Percentiles rank a stretch among this genome's conserved stretches.
Evolutionary conservation across 495 filamentous ascomycete genomes (phyloP).

Genomic region (Cryomyces minteri): DNA sequence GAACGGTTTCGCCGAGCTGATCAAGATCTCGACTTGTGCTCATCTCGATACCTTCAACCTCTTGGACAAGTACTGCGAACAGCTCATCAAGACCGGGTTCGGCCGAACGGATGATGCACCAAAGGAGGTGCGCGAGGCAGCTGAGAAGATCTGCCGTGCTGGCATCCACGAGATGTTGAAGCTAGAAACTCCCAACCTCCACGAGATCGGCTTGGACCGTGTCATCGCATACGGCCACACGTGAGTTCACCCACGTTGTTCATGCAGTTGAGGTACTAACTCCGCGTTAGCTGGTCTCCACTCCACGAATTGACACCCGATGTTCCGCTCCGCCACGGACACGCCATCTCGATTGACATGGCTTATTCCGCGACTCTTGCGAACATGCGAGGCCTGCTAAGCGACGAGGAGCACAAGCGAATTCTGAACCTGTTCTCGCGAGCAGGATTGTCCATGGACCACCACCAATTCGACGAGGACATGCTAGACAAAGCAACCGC

Average conservation of each 20-base stretch:
- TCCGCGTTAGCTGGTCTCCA: conserved; percentile 35
- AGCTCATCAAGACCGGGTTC: conserved; percentile 35
- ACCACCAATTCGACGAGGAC: conserved; percentile 36
- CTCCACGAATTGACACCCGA: conserved; percentile 42
- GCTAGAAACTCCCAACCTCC: conserved; percentile 43
- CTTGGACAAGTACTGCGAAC: conserved; percentile 39
- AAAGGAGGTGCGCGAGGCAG: conserved; percentile 29
- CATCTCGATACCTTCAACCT: conserved; percentile 38
- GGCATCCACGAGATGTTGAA: conserved; percentile 45
- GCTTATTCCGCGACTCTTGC: conserved; percentile 45
- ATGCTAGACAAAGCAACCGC: conserved; percentile 38
- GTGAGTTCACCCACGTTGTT: conserved; percentile 14
- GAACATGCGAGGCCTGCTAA: conserved; percentile 30
- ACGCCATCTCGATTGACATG: conserved; percentile 51
- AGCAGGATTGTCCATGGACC: conserved; percentile 43
- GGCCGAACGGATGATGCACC: conserved; percentile 31
- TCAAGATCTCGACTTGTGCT: conserved; percentile 48
- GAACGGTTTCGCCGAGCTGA: conserved; percentile 47
- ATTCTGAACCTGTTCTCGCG: conserved; percentile 39
- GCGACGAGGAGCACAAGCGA: conserved; percentile 31
- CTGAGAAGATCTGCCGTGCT: conserved; percentile 39
- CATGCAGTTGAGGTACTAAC: not conserved
- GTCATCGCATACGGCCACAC: conserved; percentile 53
- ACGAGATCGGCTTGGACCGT: conserved; percentile 42
- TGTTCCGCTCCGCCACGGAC: conserved; percentile 41